Evolutionary conservation across 2,329 filamentous ascomycete species (phyloP), one percentile per base, ranked within the genome.

Genomic region (Mariannaea sp.): DNA sequence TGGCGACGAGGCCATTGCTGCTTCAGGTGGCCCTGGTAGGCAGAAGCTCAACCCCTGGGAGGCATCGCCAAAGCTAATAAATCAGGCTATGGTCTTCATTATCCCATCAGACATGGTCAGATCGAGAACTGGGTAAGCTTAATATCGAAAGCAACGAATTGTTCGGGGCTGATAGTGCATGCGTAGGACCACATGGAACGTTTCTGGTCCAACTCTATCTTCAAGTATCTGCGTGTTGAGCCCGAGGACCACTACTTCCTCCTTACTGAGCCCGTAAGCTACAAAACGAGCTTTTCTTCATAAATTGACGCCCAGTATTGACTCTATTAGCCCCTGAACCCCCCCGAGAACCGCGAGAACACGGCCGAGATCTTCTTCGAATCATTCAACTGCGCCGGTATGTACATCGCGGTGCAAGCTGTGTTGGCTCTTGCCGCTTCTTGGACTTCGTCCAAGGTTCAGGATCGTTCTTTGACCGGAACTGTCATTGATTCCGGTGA

Each of bases 361-460:
- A 97, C 94, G 20, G 94, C 94, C 73, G 94, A 99, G 74, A 99
- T 99, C 76, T 97, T 99, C 85, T 99, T 99, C 78, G 94, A 99
- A 73, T 97, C 94, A 3, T 99, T 99, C 82, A 99, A 99, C 78
- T 97, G 94, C 74, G 93, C 94, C 53, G 94, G 94, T 76, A 87
- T 99, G 61, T 99, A 99, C 76, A 99, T 99, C 71, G 94, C 94
- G 40, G 94, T 99, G 12, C 94, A 99, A 77, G 94, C 94, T 26
- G 94, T 99, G 17, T 87, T 99, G 50, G 94, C 95, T 13, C 84
- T 99, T 39, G 94, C 94, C 38, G 94, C 95, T 16, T 97, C 94
- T 7, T 99, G 94, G 94, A 99, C 94, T 22, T 97, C 92, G 42
- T 96, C 92, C 47, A 99, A 97, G 79, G 93, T 97, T 13, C 92